Conservation (phyloP, 768 basidiomycete species). For the Tulasnella sp. region DNA sequence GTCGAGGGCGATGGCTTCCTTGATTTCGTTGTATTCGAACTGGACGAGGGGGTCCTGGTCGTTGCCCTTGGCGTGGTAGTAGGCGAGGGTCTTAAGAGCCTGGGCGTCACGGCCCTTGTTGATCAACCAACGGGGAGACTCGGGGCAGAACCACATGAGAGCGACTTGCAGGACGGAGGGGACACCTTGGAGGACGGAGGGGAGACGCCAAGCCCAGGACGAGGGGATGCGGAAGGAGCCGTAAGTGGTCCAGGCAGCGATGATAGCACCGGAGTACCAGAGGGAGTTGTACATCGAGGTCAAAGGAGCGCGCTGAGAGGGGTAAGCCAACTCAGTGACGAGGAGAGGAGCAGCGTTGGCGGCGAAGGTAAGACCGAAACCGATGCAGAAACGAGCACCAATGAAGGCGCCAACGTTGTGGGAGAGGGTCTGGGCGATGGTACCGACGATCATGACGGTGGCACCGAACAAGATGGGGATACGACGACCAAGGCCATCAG, state of each 20-base stretch:
- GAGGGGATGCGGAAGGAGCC: constrained; percentile 59
- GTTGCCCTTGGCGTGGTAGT: constrained; percentile 75
- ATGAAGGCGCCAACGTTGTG: constrained; percentile 69
- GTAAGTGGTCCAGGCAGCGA: constrained; percentile 77
- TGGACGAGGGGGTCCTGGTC: constrained; percentile 21
- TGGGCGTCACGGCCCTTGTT: constrained; percentile 59
- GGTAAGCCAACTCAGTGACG: constrained; percentile 79
- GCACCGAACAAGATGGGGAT: constrained; percentile 56
- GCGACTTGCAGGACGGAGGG: constrained; percentile 56
- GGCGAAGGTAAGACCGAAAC: constrained; percentile 46
- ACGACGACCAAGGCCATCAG: constrained; percentile 62
- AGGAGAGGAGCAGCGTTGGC: constrained; percentile 70
- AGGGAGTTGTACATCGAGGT: constrained; percentile 74
- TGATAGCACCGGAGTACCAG: constrained; percentile 75
- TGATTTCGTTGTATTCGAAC: constrained; percentile 74
- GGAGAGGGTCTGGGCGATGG: constrained; percentile 58
- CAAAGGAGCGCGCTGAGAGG: constrained; percentile 64
- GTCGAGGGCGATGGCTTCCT: constrained; percentile 50
- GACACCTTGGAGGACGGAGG: constrained; percentile 60
- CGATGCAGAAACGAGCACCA: constrained; percentile 47
- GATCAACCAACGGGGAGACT: constrained; percentile 69
- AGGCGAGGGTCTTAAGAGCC: constrained; percentile 57
- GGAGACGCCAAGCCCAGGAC: constrained; percentile 76
- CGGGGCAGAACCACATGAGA: constrained; percentile 60
- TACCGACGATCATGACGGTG: constrained; percentile 55